Evolutionary conservation across 2,329 filamentous ascomycete species (phyloP).

Genomic region (Aspergillus oerlinghausenensis): DNA sequence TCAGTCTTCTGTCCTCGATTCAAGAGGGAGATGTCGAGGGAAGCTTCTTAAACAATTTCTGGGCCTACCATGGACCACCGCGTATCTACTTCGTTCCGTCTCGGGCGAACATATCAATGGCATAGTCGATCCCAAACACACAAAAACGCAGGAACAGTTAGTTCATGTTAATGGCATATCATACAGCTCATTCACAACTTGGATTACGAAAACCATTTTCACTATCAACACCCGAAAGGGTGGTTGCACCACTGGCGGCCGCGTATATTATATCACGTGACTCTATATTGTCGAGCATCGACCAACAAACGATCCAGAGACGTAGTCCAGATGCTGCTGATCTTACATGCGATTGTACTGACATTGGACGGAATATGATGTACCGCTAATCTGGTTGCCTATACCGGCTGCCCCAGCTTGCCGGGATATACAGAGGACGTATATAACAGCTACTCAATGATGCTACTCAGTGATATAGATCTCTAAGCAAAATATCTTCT

Average conservation of each 20-base stretch:
- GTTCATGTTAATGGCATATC: neutral
- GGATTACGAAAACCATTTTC: neutral
- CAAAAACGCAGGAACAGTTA: neutral
- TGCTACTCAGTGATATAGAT: neutral
- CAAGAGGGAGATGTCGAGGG: neutral
- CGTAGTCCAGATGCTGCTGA: neutral
- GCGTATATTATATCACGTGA: neutral
- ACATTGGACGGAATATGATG: neutral
- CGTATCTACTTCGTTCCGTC: neutral
- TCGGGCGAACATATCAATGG: neutral
- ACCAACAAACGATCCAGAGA: neutral
- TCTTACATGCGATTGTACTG: neutral
- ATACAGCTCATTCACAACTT: neutral
- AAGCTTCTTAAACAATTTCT: neutral
- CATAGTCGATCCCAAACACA: neutral
- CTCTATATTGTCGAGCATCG: neutral
- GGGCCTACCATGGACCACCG: neutral
- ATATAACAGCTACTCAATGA: neutral
- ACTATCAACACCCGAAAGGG: neutral
- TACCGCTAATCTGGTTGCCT: neutral
- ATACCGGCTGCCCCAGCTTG: neutral
- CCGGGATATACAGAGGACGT: neutral
- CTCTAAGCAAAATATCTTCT: neutral
- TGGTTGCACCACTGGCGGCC: neutral
- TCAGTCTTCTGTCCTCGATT: neutral